phyloP scores from a whole-genome alignment of 2,329 filamentous ascomycete genomes.

The Clarireedia sp. region DNA sequence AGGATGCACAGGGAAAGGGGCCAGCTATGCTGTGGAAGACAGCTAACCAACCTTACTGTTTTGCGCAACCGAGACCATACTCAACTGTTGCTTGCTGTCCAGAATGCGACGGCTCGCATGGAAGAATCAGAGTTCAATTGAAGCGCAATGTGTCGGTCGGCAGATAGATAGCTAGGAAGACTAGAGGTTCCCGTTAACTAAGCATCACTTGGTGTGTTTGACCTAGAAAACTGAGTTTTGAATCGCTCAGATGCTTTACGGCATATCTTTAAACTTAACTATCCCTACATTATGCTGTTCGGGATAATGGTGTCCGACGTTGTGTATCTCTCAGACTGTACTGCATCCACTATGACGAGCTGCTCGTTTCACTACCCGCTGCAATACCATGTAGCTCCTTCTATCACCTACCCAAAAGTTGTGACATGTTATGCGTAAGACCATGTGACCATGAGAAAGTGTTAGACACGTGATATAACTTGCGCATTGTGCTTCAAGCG shows the following conservation, averaged over 20 bases:
- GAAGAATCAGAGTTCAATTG: too few relatives aligned
- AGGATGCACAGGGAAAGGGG: neutral
- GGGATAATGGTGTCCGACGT: neutral
- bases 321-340: neutral
- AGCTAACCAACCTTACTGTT: neutral
- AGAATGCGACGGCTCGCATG: neutral
- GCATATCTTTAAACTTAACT: too few relatives aligned
- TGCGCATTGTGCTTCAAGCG: neutral
- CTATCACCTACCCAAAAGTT: too few relatives aligned
- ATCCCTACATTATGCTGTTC: neutral
- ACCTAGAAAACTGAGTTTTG: too few relatives aligned
- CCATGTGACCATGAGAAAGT: neutral
- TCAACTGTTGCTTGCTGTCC: neutral
- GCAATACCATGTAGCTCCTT: neutral
- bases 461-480: neutral
- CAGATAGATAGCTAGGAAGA: too few relatives aligned
- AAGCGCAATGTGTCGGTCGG: too few relatives aligned
- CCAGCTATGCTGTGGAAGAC: conserved; percentile 1
- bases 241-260: too few relatives aligned
- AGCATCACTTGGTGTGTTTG: too few relatives aligned
- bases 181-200: too few relatives aligned
- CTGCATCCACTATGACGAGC: neutral
- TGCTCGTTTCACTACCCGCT: neutral
- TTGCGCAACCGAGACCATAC: neutral
- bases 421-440: too few relatives aligned